Evolutionary conservation across 1,284 basidiomycete species (phyloP).

Genomic region (Phaffia rhodozyma): DNA sequence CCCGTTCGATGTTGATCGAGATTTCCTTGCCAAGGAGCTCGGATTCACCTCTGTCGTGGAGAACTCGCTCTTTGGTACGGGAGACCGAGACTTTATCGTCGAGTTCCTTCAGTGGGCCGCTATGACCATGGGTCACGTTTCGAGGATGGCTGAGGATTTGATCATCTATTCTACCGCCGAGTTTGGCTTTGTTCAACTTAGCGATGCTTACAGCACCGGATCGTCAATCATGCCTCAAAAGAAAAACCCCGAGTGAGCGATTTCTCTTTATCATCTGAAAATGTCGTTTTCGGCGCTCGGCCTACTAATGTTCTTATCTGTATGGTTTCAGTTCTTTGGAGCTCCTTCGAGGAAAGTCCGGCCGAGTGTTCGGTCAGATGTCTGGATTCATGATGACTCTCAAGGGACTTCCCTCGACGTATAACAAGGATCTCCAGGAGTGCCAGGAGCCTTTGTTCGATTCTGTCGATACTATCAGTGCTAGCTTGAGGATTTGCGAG

Average conservation of each 20-base stretch:
- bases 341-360: conserved; percentile 85
- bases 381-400: conserved; percentile 97
- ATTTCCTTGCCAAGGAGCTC: conserved; percentile 73
- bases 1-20: conserved; percentile 81
- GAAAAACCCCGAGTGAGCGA: conserved; percentile 61
- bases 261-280: no score
- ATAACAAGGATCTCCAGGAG: conserved; percentile 98
- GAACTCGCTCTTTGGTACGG: conserved; percentile 90
- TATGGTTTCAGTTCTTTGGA: conserved; percentile 51
- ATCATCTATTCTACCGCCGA: conserved; percentile 95
- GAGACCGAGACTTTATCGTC: conserved; percentile 91
- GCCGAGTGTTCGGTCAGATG: conserved; percentile 91
- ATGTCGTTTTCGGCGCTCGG: background rate
- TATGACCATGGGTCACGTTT: conserved; percentile 83
- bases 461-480: conserved; percentile 77
- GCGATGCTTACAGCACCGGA: conserved; percentile 95
- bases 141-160: conserved; percentile 87
- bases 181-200: conserved; percentile 87
- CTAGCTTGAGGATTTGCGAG: conserved; percentile 82
- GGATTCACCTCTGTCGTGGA: conserved; percentile 73
- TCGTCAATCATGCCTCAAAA: conserved; percentile 99
- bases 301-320: conserved; percentile 39
- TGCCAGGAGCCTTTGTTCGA: conserved; percentile 98
- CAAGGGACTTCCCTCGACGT: conserved; percentile 94
- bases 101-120: conserved; percentile 97